A percentile compares a stretch with the other conserved stretches of the same genome.
Evolutionary conservation across 495 filamentous ascomycete genomes (phyloP).

Genomic region (Hypoxylon trugodes): DNA sequence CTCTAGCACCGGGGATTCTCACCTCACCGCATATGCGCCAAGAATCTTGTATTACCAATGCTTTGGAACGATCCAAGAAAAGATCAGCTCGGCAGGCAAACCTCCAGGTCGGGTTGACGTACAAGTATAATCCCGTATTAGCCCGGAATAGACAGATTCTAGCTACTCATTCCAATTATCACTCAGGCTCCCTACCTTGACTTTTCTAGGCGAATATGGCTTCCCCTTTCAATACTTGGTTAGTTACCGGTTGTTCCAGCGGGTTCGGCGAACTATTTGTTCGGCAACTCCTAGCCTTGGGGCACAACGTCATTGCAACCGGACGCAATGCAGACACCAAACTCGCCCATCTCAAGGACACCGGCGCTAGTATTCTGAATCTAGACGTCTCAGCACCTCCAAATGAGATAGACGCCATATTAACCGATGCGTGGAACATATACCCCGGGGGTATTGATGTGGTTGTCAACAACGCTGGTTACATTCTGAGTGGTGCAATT

Average conservation of each 20-base stretch:
- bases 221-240: too few relatives aligned
- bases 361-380: slow-evolving; percentile 49
- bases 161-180: too few relatives aligned
- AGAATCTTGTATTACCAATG: too few relatives aligned
- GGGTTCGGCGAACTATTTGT: slow-evolving; percentile 55
- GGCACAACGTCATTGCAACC: slow-evolving; percentile 64
- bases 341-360: slow-evolving; percentile 51
- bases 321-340: slow-evolving; percentile 52
- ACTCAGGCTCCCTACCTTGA: too few relatives aligned
- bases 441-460: slow-evolving; percentile 55
- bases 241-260: slow-evolving; percentile 57
- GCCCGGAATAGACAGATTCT: too few relatives aligned
- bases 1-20: too few relatives aligned
- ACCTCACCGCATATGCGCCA: too few relatives aligned
- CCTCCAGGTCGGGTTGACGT: too few relatives aligned
- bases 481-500: slow-evolving; percentile 51
- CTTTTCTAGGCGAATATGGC: too few relatives aligned
- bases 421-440: slow-evolving; percentile 43
- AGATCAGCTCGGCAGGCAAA: too few relatives aligned
- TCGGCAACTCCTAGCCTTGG: slow-evolving; percentile 52
- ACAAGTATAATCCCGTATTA: too few relatives aligned
- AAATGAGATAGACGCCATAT: slow-evolving; percentile 45
- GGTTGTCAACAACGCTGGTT: slow-evolving; percentile 66
- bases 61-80: too few relatives aligned
- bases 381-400: slow-evolving; percentile 57